Base-by-base conservation (phyloP, 1,284 basidiomycete species). In the Paramarasmius palmivorus region DNA sequence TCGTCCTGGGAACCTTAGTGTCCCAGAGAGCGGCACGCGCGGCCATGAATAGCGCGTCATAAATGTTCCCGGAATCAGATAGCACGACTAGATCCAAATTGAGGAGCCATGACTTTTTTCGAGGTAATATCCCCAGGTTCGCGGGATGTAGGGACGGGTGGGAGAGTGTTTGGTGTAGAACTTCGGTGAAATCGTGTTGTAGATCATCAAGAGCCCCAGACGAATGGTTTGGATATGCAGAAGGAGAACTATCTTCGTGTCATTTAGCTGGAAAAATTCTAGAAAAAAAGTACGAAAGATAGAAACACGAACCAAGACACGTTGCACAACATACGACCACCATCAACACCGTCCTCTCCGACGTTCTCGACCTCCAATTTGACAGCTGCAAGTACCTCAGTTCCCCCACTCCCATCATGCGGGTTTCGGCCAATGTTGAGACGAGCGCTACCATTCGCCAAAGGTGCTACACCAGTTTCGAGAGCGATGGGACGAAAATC, bases 401-500 rank as follows among this genome's bases (percentile, higher is more conserved):
- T 89, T 0, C 84, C 82, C 4, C 84, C 86, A 3, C 79, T 77
- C 4, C 77, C 78, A 48, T 83, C 81, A 39, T 79, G 70, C 3
- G 76, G 69, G 55, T 75, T 75, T 56, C 78, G 76, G 2, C 88
- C 90, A 20, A 92, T 79, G 56, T 75, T 83, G 4, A 91, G 70
- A 17, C 81, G 78, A 8, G 88, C 89, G 57, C 88, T 91, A 12
- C 91, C 91, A 58, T 90, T 92, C 22, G 90, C 86, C 4, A 90
- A 75, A 3, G 89, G 86, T 19, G 83, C 81, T 2, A 90, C 78
- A 23, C 87, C 88, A 0, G 87, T 89, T 67, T 90, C 84, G n/a
- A 93, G 77, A 7, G 80, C 72, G 37, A 92, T 78, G 0, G 77
- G 68, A 29, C 91, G 76, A 60, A 78, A 92, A 57, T 88, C 84